These are phyloP conservation scores for Gyromitra esculenta DNA, from an alignment of 2,329 filamentous ascomycete species.

Conservation along the genomic window DNA sequence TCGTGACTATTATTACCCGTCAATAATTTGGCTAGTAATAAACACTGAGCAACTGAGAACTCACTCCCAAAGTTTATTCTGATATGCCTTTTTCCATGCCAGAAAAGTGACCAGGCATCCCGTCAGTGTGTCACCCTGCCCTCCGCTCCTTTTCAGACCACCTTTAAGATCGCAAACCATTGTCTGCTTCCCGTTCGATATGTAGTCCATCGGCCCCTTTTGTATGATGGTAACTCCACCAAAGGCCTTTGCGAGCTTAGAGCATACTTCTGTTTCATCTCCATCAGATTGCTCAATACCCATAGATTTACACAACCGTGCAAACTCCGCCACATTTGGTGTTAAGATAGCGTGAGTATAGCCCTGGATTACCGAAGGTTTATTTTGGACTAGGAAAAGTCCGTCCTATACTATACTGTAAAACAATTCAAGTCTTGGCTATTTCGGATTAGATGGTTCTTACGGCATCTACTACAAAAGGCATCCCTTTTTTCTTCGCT, in stretches of 20 bases:
- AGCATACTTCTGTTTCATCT: constrained; percentile 66
- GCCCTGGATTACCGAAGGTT: constrained; percentile 79
- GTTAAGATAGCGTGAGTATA: constrained; percentile 88
- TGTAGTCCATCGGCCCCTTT: constrained; percentile 83
- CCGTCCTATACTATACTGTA: constrained; percentile 68
- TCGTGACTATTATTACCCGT: constrained; percentile 58
- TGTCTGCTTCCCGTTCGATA: constrained; percentile 82
- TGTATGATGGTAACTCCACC: constrained; percentile 91
- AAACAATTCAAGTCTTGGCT: neutral
- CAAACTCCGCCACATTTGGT: constrained; percentile 94
- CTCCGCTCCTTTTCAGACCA: constrained; percentile 87
- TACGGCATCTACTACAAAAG: constrained; percentile 84
- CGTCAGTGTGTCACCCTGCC: constrained; percentile 94
- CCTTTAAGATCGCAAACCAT: constrained; percentile 79
- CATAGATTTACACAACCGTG: constrained; percentile 78
- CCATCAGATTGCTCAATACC: constrained; percentile 69
- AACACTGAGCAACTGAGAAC: constrained; percentile 54
- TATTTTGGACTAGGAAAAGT: constrained; percentile 77
- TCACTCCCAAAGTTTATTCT: constrained; percentile 79
- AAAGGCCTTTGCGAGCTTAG: constrained; percentile 76
- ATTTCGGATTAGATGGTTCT: constrained; percentile 3
- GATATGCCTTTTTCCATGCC: constrained; percentile 87
- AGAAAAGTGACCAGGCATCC: constrained; percentile 88
- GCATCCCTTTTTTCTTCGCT: constrained; percentile 75
- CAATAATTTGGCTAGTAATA: constrained; percentile 57